phyloP scores from a whole-genome alignment of 208 protist species.

The Trypanosoma lewisi region DNA sequence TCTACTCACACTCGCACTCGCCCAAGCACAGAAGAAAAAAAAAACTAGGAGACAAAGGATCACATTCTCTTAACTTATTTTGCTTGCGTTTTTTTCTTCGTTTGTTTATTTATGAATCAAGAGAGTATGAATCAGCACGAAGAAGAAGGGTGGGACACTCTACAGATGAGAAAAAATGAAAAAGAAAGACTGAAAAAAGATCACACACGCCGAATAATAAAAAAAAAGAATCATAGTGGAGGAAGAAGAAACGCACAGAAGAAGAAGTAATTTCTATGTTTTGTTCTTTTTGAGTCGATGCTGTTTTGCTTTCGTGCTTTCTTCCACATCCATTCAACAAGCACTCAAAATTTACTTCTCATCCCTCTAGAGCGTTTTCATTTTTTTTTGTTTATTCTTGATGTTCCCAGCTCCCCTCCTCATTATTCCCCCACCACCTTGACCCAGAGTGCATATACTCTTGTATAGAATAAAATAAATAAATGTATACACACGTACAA shows the following conservation, averaged over 20 bases:
- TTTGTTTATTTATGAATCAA: background rate
- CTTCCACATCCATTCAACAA: too few relatives aligned
- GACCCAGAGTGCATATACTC: too few relatives aligned
- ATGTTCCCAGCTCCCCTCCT: too few relatives aligned
- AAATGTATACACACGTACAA: too few relatives aligned
- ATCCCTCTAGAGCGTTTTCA: too few relatives aligned
- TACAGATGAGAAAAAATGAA: constrained; percentile 4
- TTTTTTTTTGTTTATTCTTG: too few relatives aligned
- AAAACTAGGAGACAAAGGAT: background rate
- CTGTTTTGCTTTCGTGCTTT: too few relatives aligned
- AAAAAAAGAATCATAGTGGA: constrained; percentile 13
- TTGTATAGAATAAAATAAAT: too few relatives aligned
- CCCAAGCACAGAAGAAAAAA: background rate
- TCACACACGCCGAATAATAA: constrained; percentile 11
- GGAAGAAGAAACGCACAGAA: constrained; percentile 1
- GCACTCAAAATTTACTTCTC: too few relatives aligned
- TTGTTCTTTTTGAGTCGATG: too few relatives aligned
- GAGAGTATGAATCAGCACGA: background rate
- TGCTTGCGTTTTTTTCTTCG: background rate
- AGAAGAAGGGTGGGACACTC: background rate
- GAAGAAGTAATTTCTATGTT: background rate
- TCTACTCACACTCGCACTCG: background rate
- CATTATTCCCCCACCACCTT: too few relatives aligned
- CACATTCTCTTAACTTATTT: constrained; percentile 2
- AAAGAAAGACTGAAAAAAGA: background rate